Percentiles rank a stretch among this genome's conserved stretches.
Evolutionary conservation across 148 eudicot species (phyloP).

Genomic region (Tetragonia tetragonoides): DNA sequence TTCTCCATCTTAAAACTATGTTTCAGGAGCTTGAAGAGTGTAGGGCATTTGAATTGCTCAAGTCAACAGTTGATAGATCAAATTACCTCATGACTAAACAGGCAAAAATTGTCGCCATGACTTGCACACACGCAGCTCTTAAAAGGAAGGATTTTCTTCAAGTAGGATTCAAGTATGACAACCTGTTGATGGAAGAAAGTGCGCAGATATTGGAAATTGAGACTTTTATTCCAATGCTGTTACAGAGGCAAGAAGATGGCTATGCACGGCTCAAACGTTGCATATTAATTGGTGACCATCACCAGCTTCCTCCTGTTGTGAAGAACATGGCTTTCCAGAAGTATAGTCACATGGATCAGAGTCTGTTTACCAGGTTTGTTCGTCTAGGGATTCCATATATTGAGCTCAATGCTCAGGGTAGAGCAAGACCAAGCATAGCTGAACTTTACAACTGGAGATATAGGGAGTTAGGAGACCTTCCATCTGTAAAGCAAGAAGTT

Average conservation of each 20-base stretch:
- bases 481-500: conserved; percentile 62
- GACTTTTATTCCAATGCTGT: conserved; percentile 98
- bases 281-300: conserved; percentile 98
- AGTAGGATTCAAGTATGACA: conserved; percentile 92
- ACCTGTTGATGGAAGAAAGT: conserved; percentile 98
- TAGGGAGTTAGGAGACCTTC: conserved; percentile 92
- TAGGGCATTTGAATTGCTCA: conserved; percentile 94
- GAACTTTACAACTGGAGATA: conserved; percentile 95
- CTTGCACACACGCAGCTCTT: conserved; percentile 98
- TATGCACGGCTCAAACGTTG: conserved; percentile 95
- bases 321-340: conserved; percentile 99
- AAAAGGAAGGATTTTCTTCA: conserved; percentile 95
- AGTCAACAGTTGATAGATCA: conserved; percentile 91
- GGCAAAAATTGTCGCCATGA: conserved; percentile 99
- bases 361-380: conserved; percentile 94
- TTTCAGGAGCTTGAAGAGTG: conserved; percentile 99
- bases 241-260: conserved; percentile 98
- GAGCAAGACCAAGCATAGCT: conserved; percentile 97
- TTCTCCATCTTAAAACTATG: conserved; percentile 82
- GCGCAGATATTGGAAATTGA: conserved; percentile 97
- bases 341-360: conserved; percentile 99
- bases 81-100: conserved; percentile 96
- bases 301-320: conserved; percentile 97
- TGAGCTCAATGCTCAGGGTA: conserved; percentile 98
- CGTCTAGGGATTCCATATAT: conserved; percentile 94